phyloP scores from a whole-genome alignment of 192 early-diverging fungal species.

The Umbelopsis sp. region DNA sequence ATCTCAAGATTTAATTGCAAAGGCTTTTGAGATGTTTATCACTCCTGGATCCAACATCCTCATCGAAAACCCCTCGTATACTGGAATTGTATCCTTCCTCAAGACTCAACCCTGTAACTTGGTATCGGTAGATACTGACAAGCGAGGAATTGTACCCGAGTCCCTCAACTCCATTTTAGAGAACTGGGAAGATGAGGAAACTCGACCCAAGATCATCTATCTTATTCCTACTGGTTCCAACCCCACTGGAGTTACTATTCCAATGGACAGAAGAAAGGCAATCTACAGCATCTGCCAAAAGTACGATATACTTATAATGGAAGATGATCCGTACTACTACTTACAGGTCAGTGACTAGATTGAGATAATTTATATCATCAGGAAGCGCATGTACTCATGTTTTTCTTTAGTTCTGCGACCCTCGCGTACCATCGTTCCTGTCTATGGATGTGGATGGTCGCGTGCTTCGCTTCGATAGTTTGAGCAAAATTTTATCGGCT shows the following conservation, averaged over 20 bases:
- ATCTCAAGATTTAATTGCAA: slow-evolving; percentile 59
- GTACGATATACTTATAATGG: slow-evolving; percentile 84
- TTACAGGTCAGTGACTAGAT: slow-evolving; percentile 64
- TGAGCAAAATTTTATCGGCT: slow-evolving; percentile 90
- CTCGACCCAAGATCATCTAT: slow-evolving; percentile 61
- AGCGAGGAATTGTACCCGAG: slow-evolving; percentile 63
- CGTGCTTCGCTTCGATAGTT: slow-evolving; percentile 89
- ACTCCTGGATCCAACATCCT: slow-evolving; percentile 49
- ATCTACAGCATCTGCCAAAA: slow-evolving; percentile 78
- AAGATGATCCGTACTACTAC: slow-evolving; percentile 97
- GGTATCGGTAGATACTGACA: slow-evolving; percentile 48
- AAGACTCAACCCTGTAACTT: slow-evolving; percentile 49
- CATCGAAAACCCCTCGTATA: slow-evolving; percentile 57
- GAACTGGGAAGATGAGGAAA: slow-evolving; percentile 44
- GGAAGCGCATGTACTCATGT: not conserved
- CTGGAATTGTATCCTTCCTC: slow-evolving; percentile 49
- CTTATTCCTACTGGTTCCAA: slow-evolving; percentile 89
- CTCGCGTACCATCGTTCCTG: slow-evolving; percentile 71
- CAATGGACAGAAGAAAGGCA: slow-evolving; percentile 71
- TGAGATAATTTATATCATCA: not conserved
- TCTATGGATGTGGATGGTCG: slow-evolving; percentile 88
- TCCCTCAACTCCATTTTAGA: slow-evolving; percentile 53
- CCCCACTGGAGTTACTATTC: slow-evolving; percentile 86
- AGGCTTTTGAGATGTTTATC: slow-evolving; percentile 59
- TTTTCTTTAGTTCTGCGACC: slow-evolving; percentile 26